These are phyloP conservation scores for Ogataea zsoltii DNA, from an alignment of 805 yeast genomes.

Conservation along the genomic window DNA sequence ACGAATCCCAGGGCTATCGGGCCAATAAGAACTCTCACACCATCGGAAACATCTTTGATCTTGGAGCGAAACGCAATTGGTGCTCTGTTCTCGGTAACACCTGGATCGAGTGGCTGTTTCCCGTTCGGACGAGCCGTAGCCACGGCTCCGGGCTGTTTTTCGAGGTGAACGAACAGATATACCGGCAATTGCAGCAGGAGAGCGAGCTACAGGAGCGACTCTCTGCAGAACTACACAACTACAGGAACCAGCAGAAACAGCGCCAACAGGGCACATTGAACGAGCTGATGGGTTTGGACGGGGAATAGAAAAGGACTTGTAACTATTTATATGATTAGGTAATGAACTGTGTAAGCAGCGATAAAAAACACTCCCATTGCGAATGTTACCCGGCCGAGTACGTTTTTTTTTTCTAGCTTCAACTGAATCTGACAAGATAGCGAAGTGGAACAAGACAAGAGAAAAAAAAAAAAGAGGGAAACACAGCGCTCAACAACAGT, in stretches of 20 bases:
- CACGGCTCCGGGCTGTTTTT: conserved; percentile 53
- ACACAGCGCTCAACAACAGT: too few species aligned
- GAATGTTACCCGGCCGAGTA: conserved; percentile 4
- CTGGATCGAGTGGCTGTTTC: conserved; percentile 72
- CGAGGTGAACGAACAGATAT: conserved; percentile 44
- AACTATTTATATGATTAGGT: background rate
- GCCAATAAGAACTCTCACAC: conserved; percentile 42
- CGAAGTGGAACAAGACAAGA: background rate
- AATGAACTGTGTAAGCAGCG: background rate
- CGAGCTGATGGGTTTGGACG: conserved; percentile 1
- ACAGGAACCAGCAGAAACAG: conserved; percentile 25
- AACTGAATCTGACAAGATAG: background rate
- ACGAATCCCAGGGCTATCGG: conserved; percentile 51
- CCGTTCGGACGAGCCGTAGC: conserved; percentile 34
- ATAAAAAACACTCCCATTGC: background rate
- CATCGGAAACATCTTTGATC: conserved; percentile 71
- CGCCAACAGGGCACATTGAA: conserved; percentile 21
- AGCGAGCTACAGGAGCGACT: conserved; percentile 47
- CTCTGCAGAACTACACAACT: conserved; percentile 40
- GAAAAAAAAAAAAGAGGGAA: too few species aligned
- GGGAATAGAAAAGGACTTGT: background rate
- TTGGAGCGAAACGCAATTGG: conserved; percentile 70
- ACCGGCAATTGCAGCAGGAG: conserved; percentile 41
- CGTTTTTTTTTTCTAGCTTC: background rate
- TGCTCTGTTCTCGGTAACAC: conserved; percentile 67